Conservation (phyloP, 306 rosid genomes). For the Vigna mungo region DNA sequence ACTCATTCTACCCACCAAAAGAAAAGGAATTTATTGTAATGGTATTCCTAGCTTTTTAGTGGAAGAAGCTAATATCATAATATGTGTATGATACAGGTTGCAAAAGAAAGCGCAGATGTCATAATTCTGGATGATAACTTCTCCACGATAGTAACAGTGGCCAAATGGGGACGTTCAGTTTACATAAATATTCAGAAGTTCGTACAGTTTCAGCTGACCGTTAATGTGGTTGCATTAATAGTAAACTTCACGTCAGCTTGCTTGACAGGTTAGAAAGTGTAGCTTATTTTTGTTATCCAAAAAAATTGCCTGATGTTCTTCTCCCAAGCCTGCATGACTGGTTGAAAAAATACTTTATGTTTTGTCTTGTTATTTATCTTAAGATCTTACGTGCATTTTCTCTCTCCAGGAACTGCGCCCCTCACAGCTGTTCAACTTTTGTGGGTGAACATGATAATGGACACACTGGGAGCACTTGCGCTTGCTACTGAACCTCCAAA, state of each 20-base stretch:
- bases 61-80: conserved; percentile 34
- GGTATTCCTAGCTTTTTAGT: neutral
- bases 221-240: conserved; percentile 86
- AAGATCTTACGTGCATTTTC: conserved; percentile 33
- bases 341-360: neutral
- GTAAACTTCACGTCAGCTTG: conserved; percentile 98
- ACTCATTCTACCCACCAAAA: conserved; percentile 28
- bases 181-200: conserved; percentile 94
- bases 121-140: conserved; percentile 95
- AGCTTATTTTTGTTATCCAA: conserved; percentile 2
- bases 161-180: conserved; percentile 98
- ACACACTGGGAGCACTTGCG: conserved; percentile 95
- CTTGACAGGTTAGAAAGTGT: conserved; percentile 70
- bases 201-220: conserved; percentile 96
- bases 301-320: neutral
- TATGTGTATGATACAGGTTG: conserved; percentile 68
- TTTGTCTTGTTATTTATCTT: conserved; percentile 27
- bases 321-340: neutral
- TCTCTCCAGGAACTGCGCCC: conserved; percentile 78
- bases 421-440: conserved; percentile 95
- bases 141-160: conserved; percentile 96
- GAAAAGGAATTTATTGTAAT: neutral
- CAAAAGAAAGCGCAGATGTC: conserved; percentile 99
- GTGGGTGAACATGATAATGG: conserved; percentile 99
- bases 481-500: conserved; percentile 99